phyloP scores from a whole-genome alignment of 2,329 filamentous ascomycete genomes.

The Aspergillus unguis region DNA sequence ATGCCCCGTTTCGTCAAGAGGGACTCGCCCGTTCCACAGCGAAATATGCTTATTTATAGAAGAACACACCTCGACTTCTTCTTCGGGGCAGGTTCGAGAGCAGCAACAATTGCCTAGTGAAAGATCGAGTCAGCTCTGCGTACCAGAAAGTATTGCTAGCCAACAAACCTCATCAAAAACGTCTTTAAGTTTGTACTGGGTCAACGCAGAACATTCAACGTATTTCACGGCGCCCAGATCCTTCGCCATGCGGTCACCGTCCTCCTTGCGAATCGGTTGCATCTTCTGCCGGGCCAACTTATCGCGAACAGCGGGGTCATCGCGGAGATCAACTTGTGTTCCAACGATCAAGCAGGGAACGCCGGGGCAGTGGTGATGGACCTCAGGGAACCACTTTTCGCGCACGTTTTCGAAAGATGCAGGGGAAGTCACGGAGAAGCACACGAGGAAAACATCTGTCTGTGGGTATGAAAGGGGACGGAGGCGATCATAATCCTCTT shows the following conservation, averaged over 20 bases:
- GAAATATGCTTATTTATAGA: slow-evolving; percentile 49
- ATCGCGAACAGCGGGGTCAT: slow-evolving; percentile 80
- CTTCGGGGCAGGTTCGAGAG: slow-evolving; percentile 82
- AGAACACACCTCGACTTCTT: slow-evolving; percentile 72
- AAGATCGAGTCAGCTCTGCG: slow-evolving; percentile 3
- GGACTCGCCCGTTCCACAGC: slow-evolving; percentile 13
- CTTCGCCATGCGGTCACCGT: slow-evolving; percentile 94
- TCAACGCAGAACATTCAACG: slow-evolving; percentile 95
- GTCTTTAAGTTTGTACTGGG: slow-evolving; percentile 97
- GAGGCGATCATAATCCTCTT: slow-evolving; percentile 98
- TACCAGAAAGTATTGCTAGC: neutral
- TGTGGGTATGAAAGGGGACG: slow-evolving; percentile 96
- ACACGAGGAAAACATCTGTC: slow-evolving; percentile 97
- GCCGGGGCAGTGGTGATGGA: slow-evolving; percentile 96
- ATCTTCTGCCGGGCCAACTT: slow-evolving; percentile 97
- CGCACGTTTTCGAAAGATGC: slow-evolving; percentile 98
- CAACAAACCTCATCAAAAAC: slow-evolving; percentile 91
- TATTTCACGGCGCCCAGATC: slow-evolving; percentile 98
- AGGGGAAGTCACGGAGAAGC: slow-evolving; percentile 96
- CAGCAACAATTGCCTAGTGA: slow-evolving; percentile 86
- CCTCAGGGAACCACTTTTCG: slow-evolving; percentile 98
- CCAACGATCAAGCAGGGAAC: slow-evolving; percentile 97
- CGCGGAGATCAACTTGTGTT: slow-evolving; percentile 93
- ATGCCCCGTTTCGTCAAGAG: neutral
- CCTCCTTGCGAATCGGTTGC: slow-evolving; percentile 84